phyloP scores from a whole-genome alignment of 2,329 filamentous ascomycete genomes.

The Ascochyta pisi region DNA sequence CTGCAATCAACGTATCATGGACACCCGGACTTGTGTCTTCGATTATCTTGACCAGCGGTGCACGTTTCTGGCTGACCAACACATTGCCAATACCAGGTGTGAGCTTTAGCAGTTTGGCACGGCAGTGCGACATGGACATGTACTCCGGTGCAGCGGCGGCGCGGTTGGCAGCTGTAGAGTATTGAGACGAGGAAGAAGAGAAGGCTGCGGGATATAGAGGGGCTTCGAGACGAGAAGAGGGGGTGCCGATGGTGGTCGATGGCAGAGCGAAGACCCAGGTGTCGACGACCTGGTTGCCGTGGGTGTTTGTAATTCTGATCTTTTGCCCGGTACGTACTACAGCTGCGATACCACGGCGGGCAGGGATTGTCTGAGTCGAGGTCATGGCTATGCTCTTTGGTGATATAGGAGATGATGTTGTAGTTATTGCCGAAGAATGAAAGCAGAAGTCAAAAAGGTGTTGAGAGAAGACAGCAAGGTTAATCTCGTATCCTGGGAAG shows the following conservation, averaged over 20 bases:
- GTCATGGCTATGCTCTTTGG: constrained; percentile 14
- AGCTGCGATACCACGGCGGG: constrained; percentile 54
- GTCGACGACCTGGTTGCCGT: constrained; percentile 59
- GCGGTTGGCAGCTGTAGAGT: constrained; percentile 33
- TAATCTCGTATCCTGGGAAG: background rate
- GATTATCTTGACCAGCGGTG: constrained; percentile 41
- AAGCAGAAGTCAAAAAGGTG: no score
- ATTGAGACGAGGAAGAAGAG: constrained; percentile 27
- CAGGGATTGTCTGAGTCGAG: constrained; percentile 47
- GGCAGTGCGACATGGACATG: constrained; percentile 49
- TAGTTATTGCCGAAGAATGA: no score
- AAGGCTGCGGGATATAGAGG: constrained; percentile 40
- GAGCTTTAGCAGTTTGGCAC: constrained; percentile 37
- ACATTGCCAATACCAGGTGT: constrained; percentile 39
- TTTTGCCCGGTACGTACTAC: constrained; percentile 47
- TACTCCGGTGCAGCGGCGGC: constrained; percentile 41
- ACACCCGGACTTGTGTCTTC: constrained; percentile 45
- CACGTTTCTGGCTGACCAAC: constrained; percentile 44
- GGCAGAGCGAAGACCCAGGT: constrained; percentile 57
- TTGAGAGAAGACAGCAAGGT: background rate
- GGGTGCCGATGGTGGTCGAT: constrained; percentile 19
- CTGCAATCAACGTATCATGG: constrained; percentile 47
- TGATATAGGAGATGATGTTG: no score
- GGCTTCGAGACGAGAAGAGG: constrained; percentile 34
- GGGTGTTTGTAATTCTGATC: constrained; percentile 57